phyloP scores from a whole-genome alignment of 805 yeast genomes.

The Ogataea glucozyma region DNA sequence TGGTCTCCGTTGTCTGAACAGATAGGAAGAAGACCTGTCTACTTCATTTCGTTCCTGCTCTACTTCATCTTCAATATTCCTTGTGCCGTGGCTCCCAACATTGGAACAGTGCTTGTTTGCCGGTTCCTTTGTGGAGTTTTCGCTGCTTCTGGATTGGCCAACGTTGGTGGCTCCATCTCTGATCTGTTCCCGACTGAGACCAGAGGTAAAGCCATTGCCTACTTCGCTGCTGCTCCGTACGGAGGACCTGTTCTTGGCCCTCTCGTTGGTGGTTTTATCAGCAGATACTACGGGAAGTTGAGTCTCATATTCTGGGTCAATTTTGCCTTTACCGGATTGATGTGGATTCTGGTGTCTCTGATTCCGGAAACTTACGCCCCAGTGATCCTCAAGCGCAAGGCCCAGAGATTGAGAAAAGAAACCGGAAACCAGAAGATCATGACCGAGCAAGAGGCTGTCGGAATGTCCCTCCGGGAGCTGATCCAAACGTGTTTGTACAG shows the following conservation, averaged over 20 bases:
- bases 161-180: conserved; percentile 90
- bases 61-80: conserved; percentile 84
- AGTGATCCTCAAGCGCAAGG: conserved; percentile 67
- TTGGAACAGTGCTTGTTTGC: conserved; percentile 77
- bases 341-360: conserved; percentile 63
- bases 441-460: conserved; percentile 91
- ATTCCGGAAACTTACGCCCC: conserved; percentile 95
- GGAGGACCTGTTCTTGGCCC: conserved; percentile 94
- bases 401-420: conserved; percentile 66
- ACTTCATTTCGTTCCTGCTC: conserved; percentile 70
- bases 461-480: conserved; percentile 67
- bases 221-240: conserved; percentile 89
- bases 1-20: conserved; percentile 91
- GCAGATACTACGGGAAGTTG: conserved; percentile 65
- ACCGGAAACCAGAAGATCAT: conserved; percentile 82
- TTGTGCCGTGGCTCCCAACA: conserved; percentile 79
- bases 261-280: conserved; percentile 81
- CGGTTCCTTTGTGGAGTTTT: conserved; percentile 88
- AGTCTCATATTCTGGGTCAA: conserved; percentile 86
- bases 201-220: conserved; percentile 87
- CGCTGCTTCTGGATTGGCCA: conserved; percentile 76
- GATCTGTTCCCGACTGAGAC: conserved; percentile 82
- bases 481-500: conserved; percentile 70
- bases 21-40: conserved; percentile 83
- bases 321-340: conserved; percentile 85